Evolutionary conservation across 1,139 yeast species (phyloP).

Genomic region (Kodamaea alishanica): DNA sequence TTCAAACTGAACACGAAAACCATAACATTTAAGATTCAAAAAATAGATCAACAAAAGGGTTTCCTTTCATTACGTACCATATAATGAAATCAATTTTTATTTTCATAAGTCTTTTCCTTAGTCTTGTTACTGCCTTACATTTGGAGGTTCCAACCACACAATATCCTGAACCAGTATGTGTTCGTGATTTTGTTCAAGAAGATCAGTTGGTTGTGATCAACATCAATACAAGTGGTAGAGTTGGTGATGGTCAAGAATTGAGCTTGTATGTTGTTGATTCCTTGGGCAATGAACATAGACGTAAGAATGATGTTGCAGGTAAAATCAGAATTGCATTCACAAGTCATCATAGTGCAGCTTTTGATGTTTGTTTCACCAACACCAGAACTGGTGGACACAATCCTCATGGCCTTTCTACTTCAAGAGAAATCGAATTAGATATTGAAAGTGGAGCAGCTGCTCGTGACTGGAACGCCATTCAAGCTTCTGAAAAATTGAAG

Average conservation of each 20-base stretch:
- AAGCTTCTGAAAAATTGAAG: conserved; percentile 87
- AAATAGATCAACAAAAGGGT: conserved; percentile 5
- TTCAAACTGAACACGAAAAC: conserved; percentile 12
- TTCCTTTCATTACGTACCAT: too few species aligned
- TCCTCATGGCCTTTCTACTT: conserved; percentile 18
- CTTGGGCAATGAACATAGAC: conserved; percentile 68
- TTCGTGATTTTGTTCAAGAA: conserved; percentile 83
- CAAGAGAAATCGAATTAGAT: conserved; percentile 77
- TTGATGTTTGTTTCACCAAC: conserved; percentile 90
- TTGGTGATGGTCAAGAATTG: conserved; percentile 83
- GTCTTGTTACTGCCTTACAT: conserved; percentile 31
- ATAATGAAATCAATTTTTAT: conserved; percentile 11
- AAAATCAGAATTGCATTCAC: conserved; percentile 73
- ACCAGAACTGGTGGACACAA: conserved; percentile 18
- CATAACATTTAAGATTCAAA: conserved; percentile 4
- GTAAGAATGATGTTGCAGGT: conserved; percentile 63
- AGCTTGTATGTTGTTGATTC: conserved; percentile 60
- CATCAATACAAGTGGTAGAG: conserved; percentile 64
- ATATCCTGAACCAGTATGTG: conserved; percentile 52
- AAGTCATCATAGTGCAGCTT: conserved; percentile 75
- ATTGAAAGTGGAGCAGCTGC: conserved; percentile 96
- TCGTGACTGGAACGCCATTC: conserved; percentile 95
- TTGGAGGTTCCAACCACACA: conserved; percentile 38
- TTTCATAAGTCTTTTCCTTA: conserved; percentile 14
- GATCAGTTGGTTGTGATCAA: conserved; percentile 85